Conservation (phyloP, 1,284 basidiomycete species). For the Trichosporon faecale region DNA sequence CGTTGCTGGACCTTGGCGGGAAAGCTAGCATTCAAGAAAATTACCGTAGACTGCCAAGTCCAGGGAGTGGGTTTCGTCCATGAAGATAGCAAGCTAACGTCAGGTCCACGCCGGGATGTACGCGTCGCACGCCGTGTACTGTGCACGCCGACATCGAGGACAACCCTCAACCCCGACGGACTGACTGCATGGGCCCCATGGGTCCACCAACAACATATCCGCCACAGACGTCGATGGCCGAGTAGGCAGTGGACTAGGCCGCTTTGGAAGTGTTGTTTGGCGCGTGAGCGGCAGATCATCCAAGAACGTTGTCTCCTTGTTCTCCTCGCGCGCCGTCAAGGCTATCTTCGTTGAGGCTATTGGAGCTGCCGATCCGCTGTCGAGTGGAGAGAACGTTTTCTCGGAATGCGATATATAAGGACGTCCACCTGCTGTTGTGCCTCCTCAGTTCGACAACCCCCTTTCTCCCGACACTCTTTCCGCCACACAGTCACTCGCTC, state of each 20-base stretch:
- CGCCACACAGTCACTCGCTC: not conserved
- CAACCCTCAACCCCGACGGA: not conserved
- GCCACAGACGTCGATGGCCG: not conserved
- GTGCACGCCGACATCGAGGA: not conserved
- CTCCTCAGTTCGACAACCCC: not conserved
- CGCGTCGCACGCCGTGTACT: not conserved
- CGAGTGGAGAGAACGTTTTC: too few relatives aligned
- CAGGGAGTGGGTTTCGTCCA: not conserved
- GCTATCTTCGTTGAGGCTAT: too few relatives aligned
- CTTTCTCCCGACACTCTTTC: not conserved
- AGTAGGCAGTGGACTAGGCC: not conserved
- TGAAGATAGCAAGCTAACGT: not conserved
- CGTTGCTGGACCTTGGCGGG: not conserved
- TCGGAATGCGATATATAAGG: not conserved
- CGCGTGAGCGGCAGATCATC: not conserved
- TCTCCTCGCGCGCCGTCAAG: not conserved
- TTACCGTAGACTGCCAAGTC: not conserved
- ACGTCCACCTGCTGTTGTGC: too few relatives aligned
- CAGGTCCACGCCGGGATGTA: not conserved
- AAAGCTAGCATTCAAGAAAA: not conserved
- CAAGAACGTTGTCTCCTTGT: not conserved
- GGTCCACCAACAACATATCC: not conserved
- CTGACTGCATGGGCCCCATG: not conserved
- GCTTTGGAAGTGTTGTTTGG: not conserved
- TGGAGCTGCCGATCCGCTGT: too few relatives aligned